Percentiles rank a stretch among this genome's conserved stretches.
These are phyloP conservation scores for Stephania cephalantha DNA, from an alignment of 164 flowering plant genomes.

Conservation along the genomic window DNA sequence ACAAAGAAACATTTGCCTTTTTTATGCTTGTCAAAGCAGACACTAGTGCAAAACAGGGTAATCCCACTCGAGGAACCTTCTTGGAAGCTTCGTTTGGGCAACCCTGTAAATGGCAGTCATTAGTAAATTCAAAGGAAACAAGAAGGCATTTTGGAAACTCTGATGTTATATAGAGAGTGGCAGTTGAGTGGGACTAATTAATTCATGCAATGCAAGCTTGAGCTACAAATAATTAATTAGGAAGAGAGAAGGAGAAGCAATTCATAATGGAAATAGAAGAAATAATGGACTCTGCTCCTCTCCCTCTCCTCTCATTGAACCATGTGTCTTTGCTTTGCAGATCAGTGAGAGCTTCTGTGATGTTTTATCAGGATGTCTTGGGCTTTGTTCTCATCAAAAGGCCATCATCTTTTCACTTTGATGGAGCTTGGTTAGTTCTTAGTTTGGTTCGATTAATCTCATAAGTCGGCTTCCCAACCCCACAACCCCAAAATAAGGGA, in stretches of 20 bases:
- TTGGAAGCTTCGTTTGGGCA: not conserved
- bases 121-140: not conserved
- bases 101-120: not conserved
- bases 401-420: conserved; percentile 63
- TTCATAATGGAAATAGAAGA: conserved; percentile 1
- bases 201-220: not conserved
- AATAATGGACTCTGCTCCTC: conserved; percentile 18
- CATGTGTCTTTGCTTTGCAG: conserved; percentile 51
- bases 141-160: not conserved
- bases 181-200: not conserved
- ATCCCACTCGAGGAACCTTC: not conserved
- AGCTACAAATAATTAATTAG: not conserved
- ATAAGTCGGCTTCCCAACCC: too few species aligned
- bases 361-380: conserved; percentile 51
- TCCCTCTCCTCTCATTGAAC: conserved; percentile 56
- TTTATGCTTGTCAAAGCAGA: too few species aligned
- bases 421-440: conserved; percentile 62
- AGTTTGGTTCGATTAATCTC: too few species aligned
- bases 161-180: not conserved
- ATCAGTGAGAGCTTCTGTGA: conserved; percentile 31
- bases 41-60: too few species aligned
- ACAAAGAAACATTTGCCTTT: too few species aligned
- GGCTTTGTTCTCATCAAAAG: conserved; percentile 63
- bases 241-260: not conserved
- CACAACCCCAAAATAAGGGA: too few species aligned